Evolutionary conservation across 2,329 filamentous ascomycete species (phyloP).

Genomic region (Penicillium sp.): DNA sequence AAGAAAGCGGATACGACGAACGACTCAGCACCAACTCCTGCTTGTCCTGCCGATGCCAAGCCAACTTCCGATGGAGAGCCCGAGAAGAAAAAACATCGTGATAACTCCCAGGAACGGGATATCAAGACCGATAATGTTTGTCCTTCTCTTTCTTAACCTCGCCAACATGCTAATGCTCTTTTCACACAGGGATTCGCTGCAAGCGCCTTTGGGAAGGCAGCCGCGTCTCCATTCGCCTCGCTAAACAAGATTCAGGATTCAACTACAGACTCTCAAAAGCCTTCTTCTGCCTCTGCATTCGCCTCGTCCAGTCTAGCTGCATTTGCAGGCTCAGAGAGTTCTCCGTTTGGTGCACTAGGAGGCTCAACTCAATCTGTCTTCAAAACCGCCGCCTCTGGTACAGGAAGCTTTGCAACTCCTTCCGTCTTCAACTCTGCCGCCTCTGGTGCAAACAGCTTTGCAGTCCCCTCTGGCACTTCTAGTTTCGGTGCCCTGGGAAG

Average conservation of each 20-base stretch:
- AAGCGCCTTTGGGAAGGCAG: constrained; percentile 46
- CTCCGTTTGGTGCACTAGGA: constrained; percentile 63
- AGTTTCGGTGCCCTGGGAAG: constrained; percentile 42
- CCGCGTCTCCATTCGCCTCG: constrained; percentile 45
- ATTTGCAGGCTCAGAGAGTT: constrained; percentile 61
- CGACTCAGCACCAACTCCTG: constrained; percentile 3
- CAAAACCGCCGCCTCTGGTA: constrained; percentile 27
- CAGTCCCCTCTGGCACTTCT: constrained; percentile 31
- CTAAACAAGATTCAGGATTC: constrained; percentile 31
- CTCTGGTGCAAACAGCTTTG: constrained; percentile 27
- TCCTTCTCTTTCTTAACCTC: neutral
- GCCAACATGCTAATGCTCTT: neutral
- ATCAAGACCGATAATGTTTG: constrained; percentile 28
- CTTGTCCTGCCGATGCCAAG: constrained; percentile 15
- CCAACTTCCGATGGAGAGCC: constrained; percentile 32
- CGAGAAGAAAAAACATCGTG: constrained; percentile 47
- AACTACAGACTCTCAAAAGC: constrained; percentile 28
- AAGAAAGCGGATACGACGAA: constrained; percentile 19
- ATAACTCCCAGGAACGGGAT: constrained; percentile 41
- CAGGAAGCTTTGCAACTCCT: constrained; percentile 32
- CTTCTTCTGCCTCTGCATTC: constrained; percentile 63
- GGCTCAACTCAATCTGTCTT: constrained; percentile 47
- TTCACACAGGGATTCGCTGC: constrained; percentile 22
- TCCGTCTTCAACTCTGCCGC: constrained; percentile 43
- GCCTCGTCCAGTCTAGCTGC: constrained; percentile 68